phyloP scores from a whole-genome alignment of 768 basidiomycete species.

The Naganishia vaughanmartiniae region DNA sequence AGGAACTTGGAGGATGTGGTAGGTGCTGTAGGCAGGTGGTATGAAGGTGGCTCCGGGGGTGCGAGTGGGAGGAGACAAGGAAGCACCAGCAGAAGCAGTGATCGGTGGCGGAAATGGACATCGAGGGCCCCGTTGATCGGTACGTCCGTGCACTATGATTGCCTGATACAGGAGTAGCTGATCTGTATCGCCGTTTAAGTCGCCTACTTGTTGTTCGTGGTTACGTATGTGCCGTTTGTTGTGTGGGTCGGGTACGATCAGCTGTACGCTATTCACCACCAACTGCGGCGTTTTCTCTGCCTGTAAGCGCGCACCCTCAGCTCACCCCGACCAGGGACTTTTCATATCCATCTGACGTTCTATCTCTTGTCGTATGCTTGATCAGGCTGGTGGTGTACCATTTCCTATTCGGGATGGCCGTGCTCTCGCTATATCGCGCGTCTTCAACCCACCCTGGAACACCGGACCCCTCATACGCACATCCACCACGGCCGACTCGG shows the following conservation, averaged over 20 bases:
- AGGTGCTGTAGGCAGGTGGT: slow-evolving; percentile 6
- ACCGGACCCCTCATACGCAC: slow-evolving; percentile 11
- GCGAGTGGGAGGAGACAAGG: background rate
- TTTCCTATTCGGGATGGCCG: slow-evolving; percentile 37
- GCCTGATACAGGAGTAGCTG: background rate
- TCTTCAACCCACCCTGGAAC: slow-evolving; percentile 37
- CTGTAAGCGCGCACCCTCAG: background rate
- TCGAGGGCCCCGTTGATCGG: slow-evolving; percentile 19
- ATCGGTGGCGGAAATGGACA: slow-evolving; percentile 6
- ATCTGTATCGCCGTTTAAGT: background rate
- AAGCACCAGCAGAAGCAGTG: background rate
- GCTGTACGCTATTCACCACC: slow-evolving; percentile 4
- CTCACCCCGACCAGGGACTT: background rate
- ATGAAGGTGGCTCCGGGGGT: background rate
- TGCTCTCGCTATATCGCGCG: slow-evolving; percentile 39
- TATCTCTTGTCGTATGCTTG: background rate
- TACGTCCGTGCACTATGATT: background rate
- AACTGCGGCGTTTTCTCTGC: background rate
- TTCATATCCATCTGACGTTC: background rate
- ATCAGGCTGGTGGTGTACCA: slow-evolving; percentile 40
- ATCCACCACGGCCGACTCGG: background rate
- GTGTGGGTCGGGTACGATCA: slow-evolving; percentile 17
- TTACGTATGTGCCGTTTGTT: slow-evolving; percentile 18
- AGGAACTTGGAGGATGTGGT: slow-evolving; percentile 15
- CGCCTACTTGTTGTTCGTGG: background rate